Percentiles rank a stretch among this genome's conserved stretches.
These are phyloP conservation scores for Solanum appendiculatum DNA, from an alignment of 257 asterid species.

Conservation along the genomic window DNA sequence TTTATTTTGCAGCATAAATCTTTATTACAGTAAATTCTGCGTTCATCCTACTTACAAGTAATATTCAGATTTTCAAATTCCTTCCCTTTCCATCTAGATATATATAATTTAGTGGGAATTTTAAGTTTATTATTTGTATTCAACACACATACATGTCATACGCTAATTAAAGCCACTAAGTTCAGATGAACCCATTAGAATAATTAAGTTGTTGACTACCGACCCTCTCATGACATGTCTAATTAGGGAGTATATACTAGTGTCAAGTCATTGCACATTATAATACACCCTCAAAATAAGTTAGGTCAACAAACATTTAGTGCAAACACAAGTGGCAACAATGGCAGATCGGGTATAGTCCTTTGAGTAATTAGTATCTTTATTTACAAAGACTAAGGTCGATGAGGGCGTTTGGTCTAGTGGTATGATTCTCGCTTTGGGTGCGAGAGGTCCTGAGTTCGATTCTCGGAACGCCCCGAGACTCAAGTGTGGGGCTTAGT, in stretches of 20 bases:
- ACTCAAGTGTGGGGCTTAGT: too few relatives aligned
- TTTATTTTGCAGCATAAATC: too few relatives aligned
- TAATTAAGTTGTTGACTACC: too few relatives aligned
- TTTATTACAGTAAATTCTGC: too few relatives aligned
- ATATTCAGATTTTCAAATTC: background rate
- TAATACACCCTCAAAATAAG: background rate
- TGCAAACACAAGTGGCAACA: too few relatives aligned
- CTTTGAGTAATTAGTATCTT: too few relatives aligned
- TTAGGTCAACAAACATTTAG: background rate
- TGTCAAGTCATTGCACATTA: background rate
- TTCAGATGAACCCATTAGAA: too few relatives aligned
- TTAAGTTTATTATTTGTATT: background rate
- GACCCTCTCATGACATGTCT: background rate
- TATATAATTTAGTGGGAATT: background rate
- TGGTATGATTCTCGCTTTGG: slow-evolving; percentile 89
- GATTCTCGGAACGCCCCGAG: slow-evolving; percentile 94
- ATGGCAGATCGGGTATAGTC: background rate
- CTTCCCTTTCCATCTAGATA: background rate
- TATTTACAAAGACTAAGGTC: background rate
- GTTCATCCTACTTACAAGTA: background rate
- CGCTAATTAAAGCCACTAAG: too few relatives aligned
- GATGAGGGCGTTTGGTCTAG: slow-evolving; percentile 75
- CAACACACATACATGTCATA: background rate
- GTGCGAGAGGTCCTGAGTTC: slow-evolving; percentile 85
- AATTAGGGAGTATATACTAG: too few relatives aligned